Evolutionary conservation across 768 basidiomycete species (phyloP).

Genomic region (Pisolithus tinctorius): DNA sequence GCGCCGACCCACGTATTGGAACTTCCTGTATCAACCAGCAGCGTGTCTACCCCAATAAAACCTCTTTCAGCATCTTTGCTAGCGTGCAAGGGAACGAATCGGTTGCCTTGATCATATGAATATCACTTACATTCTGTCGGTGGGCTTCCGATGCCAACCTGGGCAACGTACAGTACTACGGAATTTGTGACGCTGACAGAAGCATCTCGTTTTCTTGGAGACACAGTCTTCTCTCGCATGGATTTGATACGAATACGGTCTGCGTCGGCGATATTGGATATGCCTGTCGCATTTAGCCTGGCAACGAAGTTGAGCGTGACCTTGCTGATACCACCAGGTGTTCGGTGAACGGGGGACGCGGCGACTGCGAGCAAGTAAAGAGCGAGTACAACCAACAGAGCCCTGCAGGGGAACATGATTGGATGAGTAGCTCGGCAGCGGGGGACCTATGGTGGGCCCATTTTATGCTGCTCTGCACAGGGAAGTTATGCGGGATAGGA

Average conservation of each 20-base stretch:
- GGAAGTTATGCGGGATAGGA: too few species aligned
- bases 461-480: too few species aligned
- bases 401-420: conserved; percentile 7
- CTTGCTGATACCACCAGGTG: not conserved
- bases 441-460: too few species aligned
- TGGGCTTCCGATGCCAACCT: conserved; percentile 24
- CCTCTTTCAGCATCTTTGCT: not conserved
- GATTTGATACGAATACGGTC: conserved; percentile 16
- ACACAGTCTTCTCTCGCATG: conserved; percentile 1
- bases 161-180: conserved; percentile 19
- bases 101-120: not conserved
- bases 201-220: conserved; percentile 4
- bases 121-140: conserved; percentile 19
- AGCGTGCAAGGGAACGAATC: too few species aligned
- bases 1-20: conserved; percentile 29
- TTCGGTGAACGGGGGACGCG: conserved; percentile 7
- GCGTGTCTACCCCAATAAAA: conserved; percentile 13
- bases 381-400: conserved; percentile 7
- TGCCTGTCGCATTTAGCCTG: conserved; percentile 7
- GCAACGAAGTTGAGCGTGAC: conserved; percentile 9
- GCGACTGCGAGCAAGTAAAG: conserved; percentile 9
- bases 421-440: too few species aligned
- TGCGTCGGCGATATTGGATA: conserved; percentile 6
- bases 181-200: conserved; percentile 13
- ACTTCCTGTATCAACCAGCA: conserved; percentile 29